Base-by-base conservation (phyloP, 495 filamentous ascomycete species). In the Sordaria brevicollis region DNA sequence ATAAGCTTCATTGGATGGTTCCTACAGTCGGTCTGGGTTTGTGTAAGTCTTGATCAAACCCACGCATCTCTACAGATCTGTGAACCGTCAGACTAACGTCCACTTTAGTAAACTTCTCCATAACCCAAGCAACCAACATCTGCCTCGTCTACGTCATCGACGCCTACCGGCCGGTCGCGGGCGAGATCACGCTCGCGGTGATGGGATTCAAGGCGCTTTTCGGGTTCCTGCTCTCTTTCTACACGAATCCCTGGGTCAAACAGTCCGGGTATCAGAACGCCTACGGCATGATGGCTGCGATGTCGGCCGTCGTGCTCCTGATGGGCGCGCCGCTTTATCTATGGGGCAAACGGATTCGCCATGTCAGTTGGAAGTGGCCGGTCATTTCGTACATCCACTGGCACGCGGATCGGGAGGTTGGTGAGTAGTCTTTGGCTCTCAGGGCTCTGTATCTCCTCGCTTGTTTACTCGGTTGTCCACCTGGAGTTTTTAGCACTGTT, bases 221-320 rank as follows among this genome's bases (percentile, higher is more conserved):
- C 73, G 85, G 85, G n/a, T 88, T 88, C 72, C 79, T 87, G 10
- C 78, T 88, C 31, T 85, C 84, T 2, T 88, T 88, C 66, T 88
- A 87, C 74, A 87, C 85, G 11, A 88, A 87, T 67, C 84, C 83
- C 0, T 87, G 85, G 86, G 82, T 86, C n/a, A 76, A 78, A n/a
- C 67, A 80, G 68, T 76, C 79, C 4, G 86, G 85, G 1, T 88
- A 88, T 65, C 68, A 77, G 31, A 75, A 80, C 69, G 84, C 85
- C 9, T 87, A 83, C 71, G 84, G 86, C 10, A 75, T 80, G 39
- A 87, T 87, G 85, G 86, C 84, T 2, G 82, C 81, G 31, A 85
- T 87, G 41, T 75, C 81, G 39, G 81, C 80, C 0, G 73, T 69
- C 7, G 72, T 84, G 54, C 72, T 86, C 7, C 57, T 84, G 1